These are phyloP conservation scores for Flaveria linearis DNA, from an alignment of 129 eudicot genomes.

Conservation along the genomic window DNA sequence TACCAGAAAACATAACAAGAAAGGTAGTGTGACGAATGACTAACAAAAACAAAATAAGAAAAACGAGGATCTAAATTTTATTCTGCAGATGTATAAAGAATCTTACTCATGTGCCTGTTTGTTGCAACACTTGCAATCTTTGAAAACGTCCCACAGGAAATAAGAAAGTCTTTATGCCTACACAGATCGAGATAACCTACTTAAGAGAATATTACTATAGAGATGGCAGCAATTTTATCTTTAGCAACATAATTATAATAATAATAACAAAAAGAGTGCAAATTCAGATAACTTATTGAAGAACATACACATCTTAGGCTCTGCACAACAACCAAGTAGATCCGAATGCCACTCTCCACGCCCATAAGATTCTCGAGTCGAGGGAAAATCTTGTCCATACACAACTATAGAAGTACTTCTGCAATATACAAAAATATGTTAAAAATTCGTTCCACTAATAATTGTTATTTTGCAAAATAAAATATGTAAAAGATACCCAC, in stretches of 20 bases:
- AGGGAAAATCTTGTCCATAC: slow-evolving; percentile 56
- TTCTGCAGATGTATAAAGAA: slow-evolving; percentile 16
- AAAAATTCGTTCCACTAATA: neutral
- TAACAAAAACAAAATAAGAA: neutral
- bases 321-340: slow-evolving; percentile 95
- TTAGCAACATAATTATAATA: neutral
- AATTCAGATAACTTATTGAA: neutral
- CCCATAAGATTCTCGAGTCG: slow-evolving; percentile 51
- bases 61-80: neutral
- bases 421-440: slow-evolving; percentile 24
- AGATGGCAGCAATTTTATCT: slow-evolving; percentile 1
- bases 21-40: neutral
- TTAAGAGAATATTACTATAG: neutral
- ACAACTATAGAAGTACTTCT: slow-evolving; percentile 67
- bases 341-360: slow-evolving; percentile 89
- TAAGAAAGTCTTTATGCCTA: slow-evolving; percentile 81
- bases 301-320: slow-evolving; percentile 87
- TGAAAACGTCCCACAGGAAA: slow-evolving; percentile 97
- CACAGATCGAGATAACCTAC: slow-evolving; percentile 10
- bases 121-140: slow-evolving; percentile 84
- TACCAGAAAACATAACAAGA: neutral
- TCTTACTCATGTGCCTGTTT: slow-evolving; percentile 79
- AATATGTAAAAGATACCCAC: slow-evolving; percentile 38
- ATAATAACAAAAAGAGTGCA: neutral
- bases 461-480: neutral